phyloP scores from a whole-genome alignment of 2,329 filamentous ascomycete genomes.

The Xylariaceae sp. region DNA sequence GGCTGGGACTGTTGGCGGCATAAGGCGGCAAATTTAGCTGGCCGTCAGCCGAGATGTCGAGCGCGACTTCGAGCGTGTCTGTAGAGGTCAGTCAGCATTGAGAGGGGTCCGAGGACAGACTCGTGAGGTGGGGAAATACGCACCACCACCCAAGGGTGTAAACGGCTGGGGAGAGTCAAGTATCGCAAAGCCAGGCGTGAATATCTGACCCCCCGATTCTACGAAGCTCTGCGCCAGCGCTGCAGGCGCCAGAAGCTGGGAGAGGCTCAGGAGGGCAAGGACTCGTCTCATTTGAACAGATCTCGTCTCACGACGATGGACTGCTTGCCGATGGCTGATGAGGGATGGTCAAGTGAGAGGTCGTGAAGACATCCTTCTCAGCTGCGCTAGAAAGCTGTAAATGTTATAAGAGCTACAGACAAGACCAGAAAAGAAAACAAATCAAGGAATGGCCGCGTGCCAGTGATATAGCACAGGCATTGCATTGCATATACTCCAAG shows the following conservation, averaged over 20 bases:
- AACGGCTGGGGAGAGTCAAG: constrained; percentile 59
- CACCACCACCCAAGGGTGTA: constrained; percentile 56
- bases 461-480: not conserved
- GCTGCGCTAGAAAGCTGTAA: not conserved
- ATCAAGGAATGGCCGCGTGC: not conserved
- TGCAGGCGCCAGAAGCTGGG: not conserved
- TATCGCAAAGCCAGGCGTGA: constrained; percentile 60
- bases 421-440: not conserved
- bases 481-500: not conserved
- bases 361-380: not conserved
- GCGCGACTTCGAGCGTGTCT: constrained; percentile 54
- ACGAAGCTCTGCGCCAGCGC: constrained; percentile 41
- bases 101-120: no score
- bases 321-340: no score
- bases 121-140: constrained; percentile 23
- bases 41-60: constrained; percentile 61
- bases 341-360: no score
- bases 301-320: not conserved
- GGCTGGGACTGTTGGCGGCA: constrained; percentile 43
- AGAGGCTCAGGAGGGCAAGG: not conserved
- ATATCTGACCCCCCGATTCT: constrained; percentile 58
- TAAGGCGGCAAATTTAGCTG: constrained; percentile 52
- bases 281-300: not conserved
- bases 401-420: not conserved
- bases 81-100: no score